Conservation (phyloP, 345 rosid genomes). For the Eucalyptus paniculata region DNA sequence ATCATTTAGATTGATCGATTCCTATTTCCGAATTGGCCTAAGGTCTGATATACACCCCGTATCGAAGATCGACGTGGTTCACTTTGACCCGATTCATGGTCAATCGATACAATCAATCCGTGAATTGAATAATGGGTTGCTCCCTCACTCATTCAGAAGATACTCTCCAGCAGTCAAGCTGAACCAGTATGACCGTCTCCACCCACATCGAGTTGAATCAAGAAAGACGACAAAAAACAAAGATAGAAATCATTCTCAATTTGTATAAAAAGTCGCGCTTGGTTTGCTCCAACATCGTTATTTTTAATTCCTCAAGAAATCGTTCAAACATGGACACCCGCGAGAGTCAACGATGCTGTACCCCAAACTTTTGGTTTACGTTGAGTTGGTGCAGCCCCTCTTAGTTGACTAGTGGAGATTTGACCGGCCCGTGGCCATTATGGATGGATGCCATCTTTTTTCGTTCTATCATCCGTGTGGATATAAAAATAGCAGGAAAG, state of each 20-base stretch:
- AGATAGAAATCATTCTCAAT: neutral
- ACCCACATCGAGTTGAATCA: neutral
- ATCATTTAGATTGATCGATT: rapidly evolving
- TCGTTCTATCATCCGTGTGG: neutral
- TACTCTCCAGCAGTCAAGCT: neutral
- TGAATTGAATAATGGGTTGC: neutral
- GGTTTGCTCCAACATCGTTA: neutral
- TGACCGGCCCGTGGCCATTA: neutral
- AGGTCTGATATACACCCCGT: neutral
- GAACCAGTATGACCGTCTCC: neutral
- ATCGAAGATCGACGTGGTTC: neutral
- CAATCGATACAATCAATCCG: neutral
- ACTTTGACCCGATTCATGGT: neutral
- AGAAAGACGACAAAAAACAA: neutral
- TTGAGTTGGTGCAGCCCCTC: neutral
- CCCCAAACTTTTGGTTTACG: neutral
- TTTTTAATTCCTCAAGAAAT: neutral
- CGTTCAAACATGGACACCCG: neutral
- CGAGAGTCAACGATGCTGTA: neutral
- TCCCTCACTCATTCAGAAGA: neutral
- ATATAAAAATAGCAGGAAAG: neutral
- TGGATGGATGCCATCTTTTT: neutral
- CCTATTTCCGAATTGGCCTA: neutral
- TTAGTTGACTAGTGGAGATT: neutral
- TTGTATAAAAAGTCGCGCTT: neutral